phyloP scores from a whole-genome alignment of 371 early-diverging fungal species.

The Dentiscutata heterogama region DNA sequence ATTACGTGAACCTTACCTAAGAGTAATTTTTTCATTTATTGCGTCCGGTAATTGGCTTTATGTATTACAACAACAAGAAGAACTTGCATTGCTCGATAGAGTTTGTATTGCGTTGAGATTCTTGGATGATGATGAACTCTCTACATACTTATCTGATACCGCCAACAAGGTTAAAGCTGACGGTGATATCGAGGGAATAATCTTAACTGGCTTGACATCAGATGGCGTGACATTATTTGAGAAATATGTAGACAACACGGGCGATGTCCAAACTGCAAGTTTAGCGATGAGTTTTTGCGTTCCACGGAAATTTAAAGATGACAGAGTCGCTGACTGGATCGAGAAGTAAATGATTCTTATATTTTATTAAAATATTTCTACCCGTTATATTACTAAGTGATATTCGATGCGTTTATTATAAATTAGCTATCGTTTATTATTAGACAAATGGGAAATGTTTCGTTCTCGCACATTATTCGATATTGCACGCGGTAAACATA shows the following conservation, averaged over 20 bases:
- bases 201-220: constrained; percentile 78
- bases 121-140: constrained; percentile 76
- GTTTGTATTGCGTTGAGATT: constrained; percentile 82
- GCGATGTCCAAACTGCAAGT: constrained; percentile 92
- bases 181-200: constrained; percentile 80
- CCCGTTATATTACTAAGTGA: too few species aligned
- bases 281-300: constrained; percentile 73
- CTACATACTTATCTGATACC: constrained; percentile 59
- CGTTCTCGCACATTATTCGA: constrained; percentile 88
- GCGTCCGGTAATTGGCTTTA: constrained; percentile 78
- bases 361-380: too few species aligned
- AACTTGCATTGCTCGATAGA: constrained; percentile 76
- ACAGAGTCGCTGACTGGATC: constrained; percentile 81
- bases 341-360: constrained; percentile 68
- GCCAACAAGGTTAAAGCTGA: constrained; percentile 59
- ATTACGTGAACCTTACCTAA: constrained; percentile 77
- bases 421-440: constrained; percentile 80
- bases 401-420: not conserved
- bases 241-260: constrained; percentile 83
- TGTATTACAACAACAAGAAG: constrained; percentile 71
- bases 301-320: constrained; percentile 69
- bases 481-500: constrained; percentile 79
- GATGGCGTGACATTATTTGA: constrained; percentile 76
- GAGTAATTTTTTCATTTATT: constrained; percentile 84
- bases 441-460: constrained; percentile 92